Evolutionary conservation across 129 eudicot genomes (phyloP).

Genomic region (Flaveria sonorensis): DNA sequence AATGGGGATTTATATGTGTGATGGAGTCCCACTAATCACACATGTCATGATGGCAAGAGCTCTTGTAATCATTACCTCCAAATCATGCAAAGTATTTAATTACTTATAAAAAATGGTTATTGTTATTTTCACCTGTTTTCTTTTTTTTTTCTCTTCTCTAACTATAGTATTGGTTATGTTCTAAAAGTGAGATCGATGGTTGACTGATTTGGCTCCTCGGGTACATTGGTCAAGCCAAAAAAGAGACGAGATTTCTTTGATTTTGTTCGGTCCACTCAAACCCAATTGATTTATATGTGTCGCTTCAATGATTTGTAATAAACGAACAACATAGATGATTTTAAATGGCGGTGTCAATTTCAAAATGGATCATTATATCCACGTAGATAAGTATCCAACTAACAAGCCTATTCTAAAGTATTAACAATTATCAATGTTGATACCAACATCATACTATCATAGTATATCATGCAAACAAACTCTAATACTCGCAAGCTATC

Average conservation of each 20-base stretch:
- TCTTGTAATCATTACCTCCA: slow-evolving; percentile 5
- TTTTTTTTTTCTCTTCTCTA: background rate
- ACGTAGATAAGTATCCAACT: background rate
- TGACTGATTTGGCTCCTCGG: too few relatives aligned
- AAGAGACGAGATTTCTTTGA: background rate
- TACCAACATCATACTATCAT: background rate
- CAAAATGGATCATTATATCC: background rate
- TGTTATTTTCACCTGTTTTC: background rate
- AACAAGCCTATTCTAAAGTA: background rate
- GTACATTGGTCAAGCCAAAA: too few relatives aligned
- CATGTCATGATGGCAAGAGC: slow-evolving; percentile 17
- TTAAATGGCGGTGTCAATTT: background rate
- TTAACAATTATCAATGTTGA: background rate
- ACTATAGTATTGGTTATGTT: too few relatives aligned
- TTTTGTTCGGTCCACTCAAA: background rate
- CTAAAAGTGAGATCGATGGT: too few relatives aligned
- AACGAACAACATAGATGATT: background rate
- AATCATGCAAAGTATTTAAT: background rate
- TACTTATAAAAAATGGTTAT: background rate
- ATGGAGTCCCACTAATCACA: slow-evolving; percentile 25
- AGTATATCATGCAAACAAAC: background rate
- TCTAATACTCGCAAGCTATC: too few relatives aligned
- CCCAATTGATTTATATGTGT: background rate
- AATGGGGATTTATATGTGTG: slow-evolving; percentile 7
- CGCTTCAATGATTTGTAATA: background rate